Percentiles rank a stretch among this genome's conserved stretches.
Evolutionary conservation across 192 early-diverging fungal species (phyloP).

Genomic region (Mortierella antarctica): DNA sequence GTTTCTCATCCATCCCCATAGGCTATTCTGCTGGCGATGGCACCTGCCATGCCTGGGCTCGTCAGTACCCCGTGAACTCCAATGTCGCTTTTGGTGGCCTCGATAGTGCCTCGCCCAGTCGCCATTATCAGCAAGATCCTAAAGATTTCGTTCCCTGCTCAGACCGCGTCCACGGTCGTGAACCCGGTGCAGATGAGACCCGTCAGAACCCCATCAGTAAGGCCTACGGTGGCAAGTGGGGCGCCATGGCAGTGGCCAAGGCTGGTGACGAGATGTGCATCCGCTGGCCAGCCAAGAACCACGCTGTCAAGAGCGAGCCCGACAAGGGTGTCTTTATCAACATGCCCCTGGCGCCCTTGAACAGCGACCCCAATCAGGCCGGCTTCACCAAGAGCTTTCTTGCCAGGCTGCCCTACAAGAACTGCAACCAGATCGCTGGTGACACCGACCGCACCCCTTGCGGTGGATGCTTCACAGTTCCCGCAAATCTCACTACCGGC

Average conservation of each 20-base stretch:
- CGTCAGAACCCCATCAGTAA: constrained; percentile 40
- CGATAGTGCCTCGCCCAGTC: constrained; percentile 25
- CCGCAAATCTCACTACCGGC: constrained; percentile 2
- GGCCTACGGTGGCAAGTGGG: constrained; percentile 30
- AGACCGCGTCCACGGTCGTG: constrained; percentile 8
- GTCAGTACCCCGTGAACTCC: constrained; percentile 31
- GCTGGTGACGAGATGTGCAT: constrained; percentile 35
- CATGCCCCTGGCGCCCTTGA: constrained; percentile 18
- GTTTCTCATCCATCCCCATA: background rate
- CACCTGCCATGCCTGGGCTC: constrained; percentile 37
- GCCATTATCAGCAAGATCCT: constrained; percentile 38
- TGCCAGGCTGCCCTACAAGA: constrained; percentile 36
- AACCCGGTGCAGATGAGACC: constrained; percentile 30
- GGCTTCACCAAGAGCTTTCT: constrained; percentile 14
- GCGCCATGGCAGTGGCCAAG: constrained; percentile 9
- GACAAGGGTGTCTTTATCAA: constrained; percentile 37
- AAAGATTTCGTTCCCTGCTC: constrained; percentile 31
- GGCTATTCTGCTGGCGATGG: constrained; percentile 22
- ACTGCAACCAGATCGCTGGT: constrained; percentile 7
- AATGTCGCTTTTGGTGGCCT: constrained; percentile 9
- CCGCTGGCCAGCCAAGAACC: constrained; percentile 53
- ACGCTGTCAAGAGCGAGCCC: constrained; percentile 20
- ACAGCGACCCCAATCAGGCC: constrained; percentile 26
- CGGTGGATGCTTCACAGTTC: constrained; percentile 37
- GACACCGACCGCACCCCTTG: constrained; percentile 25